Evolutionary conservation across 1,284 basidiomycete species (phyloP), one percentile per base, ranked within the genome.

Genomic region (Fomitopsis betulina): DNA sequence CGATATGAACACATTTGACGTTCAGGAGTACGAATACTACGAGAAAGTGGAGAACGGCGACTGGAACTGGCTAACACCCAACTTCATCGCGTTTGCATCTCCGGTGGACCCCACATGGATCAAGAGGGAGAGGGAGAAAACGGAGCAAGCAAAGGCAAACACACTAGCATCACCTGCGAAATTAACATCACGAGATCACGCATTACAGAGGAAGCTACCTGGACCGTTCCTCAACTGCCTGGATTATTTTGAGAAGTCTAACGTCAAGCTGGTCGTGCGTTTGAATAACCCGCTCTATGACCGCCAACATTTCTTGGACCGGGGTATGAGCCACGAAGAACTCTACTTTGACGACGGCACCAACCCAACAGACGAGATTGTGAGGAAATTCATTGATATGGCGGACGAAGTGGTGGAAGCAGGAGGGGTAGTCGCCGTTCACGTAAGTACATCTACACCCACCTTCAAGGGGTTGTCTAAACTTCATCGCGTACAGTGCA

Each of bases 261-360:
- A 88, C 55, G 85, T 99, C 70, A 92, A 92, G 71, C 79, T 97
- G n/a, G 94, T 99, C 40, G 88, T 99, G 37, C 87, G 97, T 53
- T 77, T 99, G 47, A 99, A 99, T 73, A 96, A 96, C 64, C 86
- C 94, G 66, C 80, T 99, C 23, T 99, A 99, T 73, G 94, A 99
- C 74, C 83, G 86, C 58, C 76, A 81, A 56, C 83, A 91, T 10
- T 99, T 99, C 74, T 70, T 88, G 63, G 88, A 95, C 64, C 83
- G 84, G 40, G 94, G 94, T 3, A 95, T 99, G 67, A 86, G 91
- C 62, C 96, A 99, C 68, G 79, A 87, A 71, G 94, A 95, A 66
- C 79, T 98, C 68, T 98, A 97, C 75, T 99, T 98, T 69, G 96
- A 98, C 73, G 96, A 99, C 70, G 96, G 96, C n/a, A 95, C 93